These are phyloP conservation scores for Salvia rosmarinus DNA, from an alignment of 257 asterid species.

Conservation along the genomic window DNA sequence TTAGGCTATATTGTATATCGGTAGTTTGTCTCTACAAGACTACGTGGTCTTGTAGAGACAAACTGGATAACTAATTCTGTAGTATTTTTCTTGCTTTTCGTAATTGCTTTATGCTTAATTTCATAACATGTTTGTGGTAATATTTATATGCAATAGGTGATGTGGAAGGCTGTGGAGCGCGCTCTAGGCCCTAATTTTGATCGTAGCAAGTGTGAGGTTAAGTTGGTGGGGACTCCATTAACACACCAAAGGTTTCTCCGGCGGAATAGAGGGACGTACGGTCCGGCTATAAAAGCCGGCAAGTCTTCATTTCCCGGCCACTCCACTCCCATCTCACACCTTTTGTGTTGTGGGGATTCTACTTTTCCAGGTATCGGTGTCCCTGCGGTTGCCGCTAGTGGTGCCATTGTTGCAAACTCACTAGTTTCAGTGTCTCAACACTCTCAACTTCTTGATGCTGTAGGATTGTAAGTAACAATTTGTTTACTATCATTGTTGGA, in stretches of 20 bases:
- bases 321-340: slow-evolving; percentile 71
- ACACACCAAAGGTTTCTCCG: slow-evolving; percentile 87
- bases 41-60: no score
- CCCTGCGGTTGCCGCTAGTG: slow-evolving; percentile 99
- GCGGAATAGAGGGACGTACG: slow-evolving; percentile 83
- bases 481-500: not conserved
- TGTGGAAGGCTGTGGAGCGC: slow-evolving; percentile 95
- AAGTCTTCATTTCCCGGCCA: slow-evolving; percentile 80
- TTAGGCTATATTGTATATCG: no score
- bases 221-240: slow-evolving; percentile 84
- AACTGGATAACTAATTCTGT: no score
- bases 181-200: slow-evolving; percentile 80
- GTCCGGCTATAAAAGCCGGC: slow-evolving; percentile 94
- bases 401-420: slow-evolving; percentile 94
- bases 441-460: slow-evolving; percentile 85
- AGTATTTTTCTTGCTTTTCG: no score
- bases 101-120: no score
- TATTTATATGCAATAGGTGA: slow-evolving; percentile 47
- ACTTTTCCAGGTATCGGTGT: slow-evolving; percentile 97
- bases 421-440: slow-evolving; percentile 89
- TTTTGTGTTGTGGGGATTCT: slow-evolving; percentile 93
- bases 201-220: slow-evolving; percentile 82
- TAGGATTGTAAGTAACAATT: slow-evolving; percentile 60
- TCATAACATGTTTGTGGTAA: no score
- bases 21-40: no score